Percentiles rank a stretch among this genome's conserved stretches.
These are phyloP conservation scores for Fennellomyces sp. DNA, from an alignment of 371 early-diverging fungal species.

Conservation along the genomic window DNA sequence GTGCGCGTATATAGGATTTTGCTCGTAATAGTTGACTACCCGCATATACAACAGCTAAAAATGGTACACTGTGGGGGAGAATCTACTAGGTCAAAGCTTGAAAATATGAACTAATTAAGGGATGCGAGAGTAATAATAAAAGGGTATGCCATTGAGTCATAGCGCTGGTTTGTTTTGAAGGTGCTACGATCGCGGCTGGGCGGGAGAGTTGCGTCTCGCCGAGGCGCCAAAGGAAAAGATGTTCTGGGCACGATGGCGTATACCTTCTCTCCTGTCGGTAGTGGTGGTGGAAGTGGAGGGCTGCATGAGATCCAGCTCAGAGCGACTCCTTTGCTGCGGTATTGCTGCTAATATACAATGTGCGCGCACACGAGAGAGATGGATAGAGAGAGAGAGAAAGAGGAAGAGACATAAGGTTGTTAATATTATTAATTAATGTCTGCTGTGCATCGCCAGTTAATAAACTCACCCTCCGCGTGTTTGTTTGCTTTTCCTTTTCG, in stretches of 20 bases:
- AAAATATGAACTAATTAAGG: no score
- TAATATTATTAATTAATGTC: background rate
- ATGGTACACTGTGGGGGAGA: no score
- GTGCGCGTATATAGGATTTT: background rate
- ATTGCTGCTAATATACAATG: slow-evolving; percentile 6
- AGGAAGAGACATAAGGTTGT: slow-evolving; percentile 1
- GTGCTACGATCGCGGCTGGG: background rate
- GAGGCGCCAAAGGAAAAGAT: slow-evolving; percentile 20
- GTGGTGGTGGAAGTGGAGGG: slow-evolving; percentile 6
- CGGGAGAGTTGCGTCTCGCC: no score
- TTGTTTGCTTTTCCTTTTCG: slow-evolving; percentile 10
- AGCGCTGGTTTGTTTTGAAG: no score
- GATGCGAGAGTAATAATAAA: no score
- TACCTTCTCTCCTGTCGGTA: slow-evolving; percentile 5
- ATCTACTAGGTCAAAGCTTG: no score
- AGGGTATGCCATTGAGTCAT: no score
- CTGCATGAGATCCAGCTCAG: slow-evolving; percentile 42
- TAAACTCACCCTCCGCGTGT: background rate
- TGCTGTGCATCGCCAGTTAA: background rate
- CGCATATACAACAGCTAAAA: no score
- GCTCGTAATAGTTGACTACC: no score
- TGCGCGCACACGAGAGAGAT: no score
- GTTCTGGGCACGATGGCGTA: slow-evolving; percentile 29
- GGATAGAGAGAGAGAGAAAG: no score
- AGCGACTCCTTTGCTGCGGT: slow-evolving; percentile 27